Conservation (phyloP, 2,329 filamentous ascomycete species). For the Phaeosphaeria sp. region DNA sequence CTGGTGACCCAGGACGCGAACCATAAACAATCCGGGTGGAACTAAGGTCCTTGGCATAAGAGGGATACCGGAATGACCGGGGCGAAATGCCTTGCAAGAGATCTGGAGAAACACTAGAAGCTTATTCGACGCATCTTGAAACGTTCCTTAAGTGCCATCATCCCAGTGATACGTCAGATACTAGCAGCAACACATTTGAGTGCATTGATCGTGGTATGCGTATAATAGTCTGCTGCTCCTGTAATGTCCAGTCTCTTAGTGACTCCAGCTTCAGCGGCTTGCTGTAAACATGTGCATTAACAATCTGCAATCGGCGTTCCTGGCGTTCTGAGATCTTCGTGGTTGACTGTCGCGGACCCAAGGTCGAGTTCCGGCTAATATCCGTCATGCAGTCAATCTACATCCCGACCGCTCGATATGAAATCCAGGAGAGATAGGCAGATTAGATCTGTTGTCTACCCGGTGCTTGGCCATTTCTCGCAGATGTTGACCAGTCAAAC, state of each 20-base stretch:
- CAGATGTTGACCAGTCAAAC: slow-evolving; percentile 17
- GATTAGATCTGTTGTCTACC: slow-evolving; percentile 9
- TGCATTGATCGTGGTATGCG: not conserved
- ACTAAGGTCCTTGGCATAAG: not conserved
- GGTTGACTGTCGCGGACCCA: slow-evolving; percentile 10
- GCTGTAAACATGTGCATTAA: not conserved
- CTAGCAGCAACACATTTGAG: slow-evolving; percentile 11
- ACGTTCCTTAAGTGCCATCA: slow-evolving; percentile 29
- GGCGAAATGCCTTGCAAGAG: not conserved
- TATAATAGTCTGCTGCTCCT: not conserved
- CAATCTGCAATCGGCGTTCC: not conserved
- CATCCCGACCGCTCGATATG: slow-evolving; percentile 25
- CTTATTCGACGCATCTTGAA: slow-evolving; percentile 22
- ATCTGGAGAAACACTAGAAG: slow-evolving; percentile 16
- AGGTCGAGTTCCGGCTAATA: slow-evolving; percentile 39
- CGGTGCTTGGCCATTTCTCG: slow-evolving; percentile 12
- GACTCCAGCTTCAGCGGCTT: not conserved
- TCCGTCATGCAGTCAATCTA: slow-evolving; percentile 34
- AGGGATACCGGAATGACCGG: not conserved
- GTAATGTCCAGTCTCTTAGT: not conserved
- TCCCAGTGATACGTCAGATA: slow-evolving; percentile 25
- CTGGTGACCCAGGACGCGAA: not conserved
- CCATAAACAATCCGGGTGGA: not conserved
- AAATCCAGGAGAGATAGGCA: slow-evolving; percentile 8
- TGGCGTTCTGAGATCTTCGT: not conserved